These are phyloP conservation scores for Jatropha multifida DNA, from an alignment of 441 rosid species.

Conservation along the genomic window DNA sequence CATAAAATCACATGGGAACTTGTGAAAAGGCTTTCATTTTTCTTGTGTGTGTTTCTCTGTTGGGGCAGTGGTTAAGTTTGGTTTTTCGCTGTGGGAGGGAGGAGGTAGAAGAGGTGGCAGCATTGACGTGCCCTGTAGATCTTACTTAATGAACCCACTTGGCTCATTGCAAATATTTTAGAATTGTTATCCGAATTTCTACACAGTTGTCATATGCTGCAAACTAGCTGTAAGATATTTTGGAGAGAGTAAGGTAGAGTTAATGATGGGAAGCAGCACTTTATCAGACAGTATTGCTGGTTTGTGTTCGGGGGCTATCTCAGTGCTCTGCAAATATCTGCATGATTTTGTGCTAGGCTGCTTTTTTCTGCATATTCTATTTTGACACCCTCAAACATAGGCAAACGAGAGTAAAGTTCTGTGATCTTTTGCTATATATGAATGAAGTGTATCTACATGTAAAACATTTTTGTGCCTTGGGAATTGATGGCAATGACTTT, in stretches of 20 bases:
- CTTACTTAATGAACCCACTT: background rate
- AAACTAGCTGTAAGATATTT: slow-evolving; percentile 3
- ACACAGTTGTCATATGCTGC: background rate
- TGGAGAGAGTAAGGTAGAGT: background rate
- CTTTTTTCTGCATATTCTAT: background rate
- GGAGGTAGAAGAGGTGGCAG: background rate
- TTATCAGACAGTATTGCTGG: no score
- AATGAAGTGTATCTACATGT: background rate
- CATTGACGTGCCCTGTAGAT: background rate
- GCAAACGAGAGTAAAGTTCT: background rate
- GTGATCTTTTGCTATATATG: background rate
- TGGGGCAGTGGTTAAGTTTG: background rate
- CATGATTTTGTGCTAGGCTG: background rate
- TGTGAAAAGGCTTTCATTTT: background rate
- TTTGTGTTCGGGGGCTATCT: background rate
- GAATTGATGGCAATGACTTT: background rate
- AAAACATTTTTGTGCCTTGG: background rate
- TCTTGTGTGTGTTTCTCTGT: background rate
- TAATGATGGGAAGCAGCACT: background rate
- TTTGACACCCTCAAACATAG: background rate
- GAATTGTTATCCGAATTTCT: background rate
- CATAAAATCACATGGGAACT: background rate
- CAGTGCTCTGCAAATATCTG: background rate
- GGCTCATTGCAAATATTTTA: background rate
- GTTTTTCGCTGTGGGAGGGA: background rate